These are phyloP conservation scores for Thelephora aurantiotincta DNA, from an alignment of 768 basidiomycete species.

Conservation along the genomic window DNA sequence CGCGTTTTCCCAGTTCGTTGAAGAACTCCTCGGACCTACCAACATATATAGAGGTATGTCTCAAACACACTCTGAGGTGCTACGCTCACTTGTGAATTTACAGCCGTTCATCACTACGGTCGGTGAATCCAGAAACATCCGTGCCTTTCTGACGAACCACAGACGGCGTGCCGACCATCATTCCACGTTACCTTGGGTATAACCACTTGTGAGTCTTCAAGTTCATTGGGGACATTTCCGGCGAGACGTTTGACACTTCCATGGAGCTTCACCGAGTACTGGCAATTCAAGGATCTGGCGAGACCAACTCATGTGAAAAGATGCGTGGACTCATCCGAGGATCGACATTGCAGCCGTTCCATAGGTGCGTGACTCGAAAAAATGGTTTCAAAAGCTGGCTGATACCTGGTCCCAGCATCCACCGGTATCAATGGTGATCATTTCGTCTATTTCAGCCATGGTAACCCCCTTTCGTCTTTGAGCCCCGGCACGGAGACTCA, in stretches of 20 bases:
- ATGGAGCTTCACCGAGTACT: constrained; percentile 25
- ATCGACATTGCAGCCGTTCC: constrained; percentile 31
- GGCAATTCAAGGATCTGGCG: constrained; percentile 31
- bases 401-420: constrained; percentile 19
- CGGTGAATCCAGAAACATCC: not conserved
- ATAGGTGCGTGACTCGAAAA: constrained; percentile 21
- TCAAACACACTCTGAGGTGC: not conserved
- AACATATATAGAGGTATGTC: constrained; percentile 29
- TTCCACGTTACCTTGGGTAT: constrained; percentile 31
- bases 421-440: constrained; percentile 35
- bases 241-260: constrained; percentile 10
- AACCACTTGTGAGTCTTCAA: constrained; percentile 23
- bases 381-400: not conserved
- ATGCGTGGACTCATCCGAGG: constrained; percentile 27
- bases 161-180: constrained; percentile 40
- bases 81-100: constrained; percentile 1
- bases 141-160: not conserved
- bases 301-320: constrained; percentile 22
- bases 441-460: constrained; percentile 29
- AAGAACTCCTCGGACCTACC: constrained; percentile 19
- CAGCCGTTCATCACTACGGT: constrained; percentile 33
- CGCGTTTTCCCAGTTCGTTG: constrained; percentile 26
- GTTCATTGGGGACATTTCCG: not conserved
- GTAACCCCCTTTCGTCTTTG: constrained; percentile 13
- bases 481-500: not conserved